Conservation (phyloP, 306 rosid species). For the Corylus americana region DNA sequence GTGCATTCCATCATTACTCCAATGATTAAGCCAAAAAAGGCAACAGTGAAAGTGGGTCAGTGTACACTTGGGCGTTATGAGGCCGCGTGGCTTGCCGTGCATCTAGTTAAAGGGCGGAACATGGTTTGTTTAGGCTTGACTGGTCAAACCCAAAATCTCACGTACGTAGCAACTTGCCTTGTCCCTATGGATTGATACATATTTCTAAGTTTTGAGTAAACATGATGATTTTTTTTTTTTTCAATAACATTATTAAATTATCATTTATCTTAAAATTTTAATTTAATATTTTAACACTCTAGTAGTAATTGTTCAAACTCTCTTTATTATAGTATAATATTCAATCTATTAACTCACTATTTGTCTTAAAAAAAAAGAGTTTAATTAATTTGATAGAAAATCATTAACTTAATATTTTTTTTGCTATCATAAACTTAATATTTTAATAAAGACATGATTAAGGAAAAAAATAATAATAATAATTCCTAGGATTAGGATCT, state of each 20-base stretch:
- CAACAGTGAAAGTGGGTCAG: background rate
- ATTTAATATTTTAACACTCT: too few species aligned
- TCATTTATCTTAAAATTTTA: too few species aligned
- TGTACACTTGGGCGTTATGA: background rate
- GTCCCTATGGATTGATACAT: background rate
- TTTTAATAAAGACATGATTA: too few species aligned
- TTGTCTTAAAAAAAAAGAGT: too few species aligned
- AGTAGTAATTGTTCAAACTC: too few species aligned
- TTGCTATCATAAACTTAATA: too few species aligned
- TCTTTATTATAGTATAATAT: too few species aligned
- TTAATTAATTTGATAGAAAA: too few species aligned
- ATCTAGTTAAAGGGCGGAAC: constrained; percentile 6
- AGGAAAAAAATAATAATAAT: background rate
- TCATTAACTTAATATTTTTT: too few species aligned
- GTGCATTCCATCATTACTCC: too few species aligned
- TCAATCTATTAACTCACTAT: too few species aligned
- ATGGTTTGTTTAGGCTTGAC: constrained; percentile 23
- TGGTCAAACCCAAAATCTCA: constrained; percentile 25
- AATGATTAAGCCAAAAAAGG: background rate
- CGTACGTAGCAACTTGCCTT: constrained; percentile 4
- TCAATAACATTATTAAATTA: background rate
- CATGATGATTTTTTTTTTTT: background rate
- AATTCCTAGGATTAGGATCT: background rate
- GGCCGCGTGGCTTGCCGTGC: background rate
- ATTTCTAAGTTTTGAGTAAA: background rate